Conservation (phyloP, 1,139 yeast genomes). For the Kodamaea plutei region DNA sequence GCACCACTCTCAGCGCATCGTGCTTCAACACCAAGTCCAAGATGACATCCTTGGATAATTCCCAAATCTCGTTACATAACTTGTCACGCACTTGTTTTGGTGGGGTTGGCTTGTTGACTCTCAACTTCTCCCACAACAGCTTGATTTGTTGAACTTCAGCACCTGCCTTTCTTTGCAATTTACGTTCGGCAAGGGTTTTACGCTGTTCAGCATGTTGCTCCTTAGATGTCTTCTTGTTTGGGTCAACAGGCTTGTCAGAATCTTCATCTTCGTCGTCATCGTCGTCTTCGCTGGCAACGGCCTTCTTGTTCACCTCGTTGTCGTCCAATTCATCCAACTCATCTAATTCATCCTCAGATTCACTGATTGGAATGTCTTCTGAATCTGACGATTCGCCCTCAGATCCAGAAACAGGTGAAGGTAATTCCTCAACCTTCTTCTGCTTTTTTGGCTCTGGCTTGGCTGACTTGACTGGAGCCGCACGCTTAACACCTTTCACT, state of each 20-base stretch:
- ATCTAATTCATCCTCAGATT: constrained; percentile 15
- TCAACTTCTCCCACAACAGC: constrained; percentile 82
- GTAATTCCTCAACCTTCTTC: constrained; percentile 10
- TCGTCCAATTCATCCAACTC: constrained; percentile 20
- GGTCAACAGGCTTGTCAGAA: constrained; percentile 22
- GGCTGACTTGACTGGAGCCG: constrained; percentile 18
- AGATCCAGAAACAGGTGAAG: constrained; percentile 13
- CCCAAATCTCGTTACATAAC: constrained; percentile 83
- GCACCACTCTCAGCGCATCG: constrained; percentile 95
- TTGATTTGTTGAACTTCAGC: constrained; percentile 81
- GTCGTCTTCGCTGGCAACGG: constrained; percentile 15
- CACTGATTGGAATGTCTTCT: constrained; percentile 14
- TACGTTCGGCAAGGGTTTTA: constrained; percentile 74
- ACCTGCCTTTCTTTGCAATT: constrained; percentile 82
- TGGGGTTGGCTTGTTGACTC: constrained; percentile 81
- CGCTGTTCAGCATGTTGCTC: constrained; percentile 85
- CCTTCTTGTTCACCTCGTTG: constrained; percentile 15
- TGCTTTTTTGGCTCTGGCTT: constrained; percentile 13
- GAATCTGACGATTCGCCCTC: constrained; percentile 21
- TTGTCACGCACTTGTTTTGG: constrained; percentile 76
- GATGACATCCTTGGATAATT: constrained; percentile 67
- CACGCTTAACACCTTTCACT: constrained; percentile 34
- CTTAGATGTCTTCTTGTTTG: constrained; percentile 50
- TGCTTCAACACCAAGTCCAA: constrained; percentile 89
- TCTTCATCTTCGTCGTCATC: constrained; percentile 18